phyloP scores from a whole-genome alignment of 163 green algal genomes.

The Coccomyxa subellipsoidea region DNA sequence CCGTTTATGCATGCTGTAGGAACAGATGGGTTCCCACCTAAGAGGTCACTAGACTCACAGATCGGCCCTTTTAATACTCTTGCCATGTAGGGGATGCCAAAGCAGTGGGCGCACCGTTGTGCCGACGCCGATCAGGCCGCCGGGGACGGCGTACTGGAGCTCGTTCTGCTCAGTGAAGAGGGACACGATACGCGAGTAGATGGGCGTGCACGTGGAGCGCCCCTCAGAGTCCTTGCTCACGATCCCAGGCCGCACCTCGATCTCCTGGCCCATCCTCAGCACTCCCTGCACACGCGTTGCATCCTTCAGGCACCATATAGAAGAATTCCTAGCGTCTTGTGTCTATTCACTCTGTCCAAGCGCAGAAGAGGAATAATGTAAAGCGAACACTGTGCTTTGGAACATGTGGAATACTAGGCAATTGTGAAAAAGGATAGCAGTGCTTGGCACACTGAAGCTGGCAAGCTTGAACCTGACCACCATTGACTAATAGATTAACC shows the following conservation, averaged over 20 bases:
- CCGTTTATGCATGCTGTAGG: too few species aligned
- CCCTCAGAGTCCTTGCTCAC: constrained; percentile 94
- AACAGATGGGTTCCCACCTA: too few species aligned
- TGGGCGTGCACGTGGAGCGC: constrained; percentile 87
- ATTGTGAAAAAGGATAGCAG: too few species aligned
- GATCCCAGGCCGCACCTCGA: constrained; percentile 97
- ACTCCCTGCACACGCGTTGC: constrained; percentile 76
- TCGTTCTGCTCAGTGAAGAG: constrained; percentile 95
- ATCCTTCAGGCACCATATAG: not conserved
- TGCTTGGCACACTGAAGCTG: too few species aligned
- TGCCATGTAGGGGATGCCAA: too few species aligned
- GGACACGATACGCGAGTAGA: constrained; percentile 94
- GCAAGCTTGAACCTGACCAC: too few species aligned
- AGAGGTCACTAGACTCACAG: too few species aligned
- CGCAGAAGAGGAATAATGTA: too few species aligned
- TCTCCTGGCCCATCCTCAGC: constrained; percentile 89
- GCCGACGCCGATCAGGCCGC: constrained; percentile 97
- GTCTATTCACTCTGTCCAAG: not conserved
- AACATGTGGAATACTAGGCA: too few species aligned
- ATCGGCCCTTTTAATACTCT: too few species aligned
- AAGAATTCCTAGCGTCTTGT: not conserved
- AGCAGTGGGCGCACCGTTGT: constrained; percentile 85
- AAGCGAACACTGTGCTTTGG: too few species aligned
- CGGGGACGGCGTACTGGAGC: constrained; percentile 96
- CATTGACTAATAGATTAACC: too few species aligned